These are phyloP conservation scores for Neonectria faginata DNA, from an alignment of 2,329 filamentous ascomycete species.

Conservation along the genomic window DNA sequence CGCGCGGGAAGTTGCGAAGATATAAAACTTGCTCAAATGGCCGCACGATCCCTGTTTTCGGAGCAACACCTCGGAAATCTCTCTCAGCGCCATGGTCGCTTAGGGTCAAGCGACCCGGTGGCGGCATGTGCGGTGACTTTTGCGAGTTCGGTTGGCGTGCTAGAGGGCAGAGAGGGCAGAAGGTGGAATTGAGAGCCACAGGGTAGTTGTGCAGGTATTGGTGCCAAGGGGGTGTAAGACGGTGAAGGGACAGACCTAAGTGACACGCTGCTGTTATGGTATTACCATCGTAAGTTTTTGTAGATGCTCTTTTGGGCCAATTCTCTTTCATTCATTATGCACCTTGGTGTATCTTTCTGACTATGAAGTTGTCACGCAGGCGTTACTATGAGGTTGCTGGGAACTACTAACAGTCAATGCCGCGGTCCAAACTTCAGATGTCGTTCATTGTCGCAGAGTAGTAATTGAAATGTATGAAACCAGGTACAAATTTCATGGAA, in stretches of 20 bases:
- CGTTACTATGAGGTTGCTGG: too few relatives aligned
- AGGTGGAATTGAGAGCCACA: neutral
- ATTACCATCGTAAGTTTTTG: neutral
- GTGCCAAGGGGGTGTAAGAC: neutral
- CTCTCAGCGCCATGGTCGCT: neutral
- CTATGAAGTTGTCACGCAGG: too few relatives aligned
- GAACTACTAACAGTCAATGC: too few relatives aligned
- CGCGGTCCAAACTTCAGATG: neutral
- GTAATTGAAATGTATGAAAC: too few relatives aligned
- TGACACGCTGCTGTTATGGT: neutral
- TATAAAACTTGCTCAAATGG: conserved; percentile 59
- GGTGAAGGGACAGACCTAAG: neutral
- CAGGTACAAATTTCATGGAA: too few relatives aligned
- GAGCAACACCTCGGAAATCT: conserved; percentile 6
- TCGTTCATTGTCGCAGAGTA: neutral
- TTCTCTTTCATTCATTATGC: neutral
- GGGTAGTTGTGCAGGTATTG: neutral
- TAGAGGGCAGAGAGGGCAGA: neutral
- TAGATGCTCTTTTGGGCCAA: neutral
- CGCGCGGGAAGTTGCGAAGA: conserved; percentile 31
- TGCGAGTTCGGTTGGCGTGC: neutral
- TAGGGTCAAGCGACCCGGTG: neutral
- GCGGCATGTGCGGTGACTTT: conserved; percentile 5
- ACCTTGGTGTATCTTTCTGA: neutral
- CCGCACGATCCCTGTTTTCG: conserved; percentile 46